Evolutionary conservation across 176 grass and related monocot species (phyloP).

Genomic region (Tillandsia fasciculata): DNA sequence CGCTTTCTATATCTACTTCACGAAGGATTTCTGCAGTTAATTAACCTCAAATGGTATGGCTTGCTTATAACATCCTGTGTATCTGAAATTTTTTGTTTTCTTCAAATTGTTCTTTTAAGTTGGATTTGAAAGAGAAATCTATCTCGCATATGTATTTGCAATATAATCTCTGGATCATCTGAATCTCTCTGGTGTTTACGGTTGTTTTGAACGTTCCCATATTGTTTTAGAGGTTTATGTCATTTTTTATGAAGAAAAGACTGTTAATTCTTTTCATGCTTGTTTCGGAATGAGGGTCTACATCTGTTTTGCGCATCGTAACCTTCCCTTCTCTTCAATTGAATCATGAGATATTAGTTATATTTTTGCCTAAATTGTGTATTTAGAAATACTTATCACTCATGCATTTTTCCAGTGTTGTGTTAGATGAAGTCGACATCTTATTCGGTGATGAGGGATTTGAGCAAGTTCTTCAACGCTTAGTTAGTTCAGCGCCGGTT

Average conservation of each 20-base stretch:
- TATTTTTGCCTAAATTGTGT: conserved; percentile 1
- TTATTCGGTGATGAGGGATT: conserved; percentile 82
- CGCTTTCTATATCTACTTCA: conserved; percentile 79
- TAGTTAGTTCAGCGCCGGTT: conserved; percentile 64
- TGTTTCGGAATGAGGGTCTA: not conserved
- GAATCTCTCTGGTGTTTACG: not conserved
- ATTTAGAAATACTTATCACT: not conserved
- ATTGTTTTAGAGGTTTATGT: not conserved
- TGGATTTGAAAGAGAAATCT: no score
- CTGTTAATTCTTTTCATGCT: not conserved
- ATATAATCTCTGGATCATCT: not conserved
- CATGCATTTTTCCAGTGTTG: conserved; percentile 42
- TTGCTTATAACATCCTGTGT: not conserved
- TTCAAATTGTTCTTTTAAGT: no score
- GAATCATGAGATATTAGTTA: not conserved
- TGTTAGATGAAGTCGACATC: conserved; percentile 91
- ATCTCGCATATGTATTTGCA: no score
- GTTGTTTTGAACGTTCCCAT: not conserved
- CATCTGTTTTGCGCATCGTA: not conserved
- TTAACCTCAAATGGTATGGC: conserved; percentile 71
- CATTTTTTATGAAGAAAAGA: not conserved
- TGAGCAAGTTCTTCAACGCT: conserved; percentile 72
- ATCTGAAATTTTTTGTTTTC: not conserved
- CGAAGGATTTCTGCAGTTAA: conserved; percentile 64
- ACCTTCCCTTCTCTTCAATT: not conserved